These are phyloP conservation scores for Lactifluus subvellereus DNA, from an alignment of 768 basidiomycete genomes.

Conservation along the genomic window DNA sequence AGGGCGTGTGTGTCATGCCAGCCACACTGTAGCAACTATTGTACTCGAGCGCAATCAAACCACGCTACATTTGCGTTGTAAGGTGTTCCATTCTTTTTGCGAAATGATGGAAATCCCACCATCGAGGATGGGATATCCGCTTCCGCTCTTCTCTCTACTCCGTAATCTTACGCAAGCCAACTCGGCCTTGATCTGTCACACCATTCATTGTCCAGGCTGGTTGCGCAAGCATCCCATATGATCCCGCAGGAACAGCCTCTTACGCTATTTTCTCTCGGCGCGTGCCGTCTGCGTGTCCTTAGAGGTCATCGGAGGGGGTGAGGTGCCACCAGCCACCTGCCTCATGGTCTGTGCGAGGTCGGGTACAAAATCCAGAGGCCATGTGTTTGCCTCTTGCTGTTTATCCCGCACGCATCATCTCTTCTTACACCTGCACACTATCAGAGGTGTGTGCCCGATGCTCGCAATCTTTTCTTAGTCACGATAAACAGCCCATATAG, in stretches of 20 bases:
- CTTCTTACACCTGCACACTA: constrained; percentile 11
- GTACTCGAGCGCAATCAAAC: neutral
- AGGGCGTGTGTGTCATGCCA: neutral
- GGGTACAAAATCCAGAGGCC: constrained; percentile 21
- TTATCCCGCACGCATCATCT: constrained; percentile 19
- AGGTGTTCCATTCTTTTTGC: neutral
- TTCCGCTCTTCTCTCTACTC: neutral
- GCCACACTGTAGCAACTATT: neutral
- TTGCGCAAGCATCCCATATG: neutral
- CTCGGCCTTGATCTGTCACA: constrained; percentile 1
- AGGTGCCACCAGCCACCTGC: constrained; percentile 19
- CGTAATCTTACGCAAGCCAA: neutral
- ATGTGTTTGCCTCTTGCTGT: constrained; percentile 19
- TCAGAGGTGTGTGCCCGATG: constrained; percentile 16
- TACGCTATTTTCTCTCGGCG: constrained; percentile 17
- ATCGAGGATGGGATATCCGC: neutral
- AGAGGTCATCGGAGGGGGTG: constrained; percentile 16
- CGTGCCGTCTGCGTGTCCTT: constrained; percentile 20
- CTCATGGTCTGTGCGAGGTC: constrained; percentile 19
- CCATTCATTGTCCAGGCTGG: neutral
- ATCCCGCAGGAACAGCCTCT: constrained; percentile 10
- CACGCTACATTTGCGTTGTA: neutral
- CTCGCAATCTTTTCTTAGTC: constrained; percentile 13
- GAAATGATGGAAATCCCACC: neutral
- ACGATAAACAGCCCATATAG: constrained; percentile 4